Percentiles rank a stretch among this genome's conserved stretches.
These are phyloP conservation scores for Excoecaria cochinchinensis DNA, from an alignment of 345 rosid species.

Conservation along the genomic window DNA sequence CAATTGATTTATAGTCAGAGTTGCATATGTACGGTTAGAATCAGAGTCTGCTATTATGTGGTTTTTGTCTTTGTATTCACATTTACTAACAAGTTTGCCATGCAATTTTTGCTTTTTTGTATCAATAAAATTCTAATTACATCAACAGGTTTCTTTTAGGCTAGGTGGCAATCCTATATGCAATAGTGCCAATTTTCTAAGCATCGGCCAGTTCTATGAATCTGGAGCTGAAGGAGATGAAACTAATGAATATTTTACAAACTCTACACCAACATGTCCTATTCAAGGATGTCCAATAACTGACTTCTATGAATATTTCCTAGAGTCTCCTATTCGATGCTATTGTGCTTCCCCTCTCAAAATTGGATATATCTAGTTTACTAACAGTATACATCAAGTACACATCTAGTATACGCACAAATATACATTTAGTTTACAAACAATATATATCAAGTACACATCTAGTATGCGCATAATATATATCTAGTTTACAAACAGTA, in stretches of 20 bases:
- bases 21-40: neutral
- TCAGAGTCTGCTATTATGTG: neutral
- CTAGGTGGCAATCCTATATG: conserved; percentile 85
- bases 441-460: no score
- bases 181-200: conserved; percentile 45
- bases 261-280: conserved; percentile 38
- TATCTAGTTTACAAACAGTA: no score
- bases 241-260: conserved; percentile 27
- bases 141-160: conserved; percentile 46
- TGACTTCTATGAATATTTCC: conserved; percentile 62
- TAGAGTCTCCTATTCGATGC: conserved; percentile 58
- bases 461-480: no score
- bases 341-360: conserved; percentile 81
- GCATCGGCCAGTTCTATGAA: conserved; percentile 48
- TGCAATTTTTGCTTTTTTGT: neutral
- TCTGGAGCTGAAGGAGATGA: conserved; percentile 32
- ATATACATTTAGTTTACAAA: no score
- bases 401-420: no score
- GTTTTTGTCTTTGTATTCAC: neutral
- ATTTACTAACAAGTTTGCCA: neutral
- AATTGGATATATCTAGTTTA: no score
- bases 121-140: conserved; percentile 23
- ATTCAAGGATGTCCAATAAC: conserved; percentile 62
- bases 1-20: neutral
- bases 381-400: no score